Conservation (phyloP, 352 stramenopile species). For the Pythium utonaiense region DNA sequence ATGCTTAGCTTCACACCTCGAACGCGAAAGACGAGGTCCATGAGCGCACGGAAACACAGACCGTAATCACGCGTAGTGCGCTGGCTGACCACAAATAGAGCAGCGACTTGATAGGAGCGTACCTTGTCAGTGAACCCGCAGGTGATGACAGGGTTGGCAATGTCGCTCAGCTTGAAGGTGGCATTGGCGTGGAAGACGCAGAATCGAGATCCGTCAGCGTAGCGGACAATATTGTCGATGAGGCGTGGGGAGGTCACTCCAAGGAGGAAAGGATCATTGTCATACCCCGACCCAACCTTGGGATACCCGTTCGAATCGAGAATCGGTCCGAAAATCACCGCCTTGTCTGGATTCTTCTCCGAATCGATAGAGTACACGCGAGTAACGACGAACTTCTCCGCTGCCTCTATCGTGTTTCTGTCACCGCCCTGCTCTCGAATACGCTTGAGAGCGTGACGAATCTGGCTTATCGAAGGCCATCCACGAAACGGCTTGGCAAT, state of each 20-base stretch:
- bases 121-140: neutral
- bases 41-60: neutral
- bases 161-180: neutral
- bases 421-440: neutral
- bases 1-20: neutral
- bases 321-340: neutral
- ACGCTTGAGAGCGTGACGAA: neutral
- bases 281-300: neutral
- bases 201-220: neutral
- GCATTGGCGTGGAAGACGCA: slow-evolving; percentile 1
- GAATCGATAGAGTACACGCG: neutral
- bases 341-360: neutral
- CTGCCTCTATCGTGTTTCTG: neutral
- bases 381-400: neutral
- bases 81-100: neutral
- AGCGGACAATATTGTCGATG: neutral
- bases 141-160: neutral
- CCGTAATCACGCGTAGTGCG: neutral
- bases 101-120: neutral
- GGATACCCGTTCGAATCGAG: neutral
- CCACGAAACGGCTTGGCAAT: neutral
- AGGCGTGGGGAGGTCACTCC: neutral
- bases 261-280: neutral
- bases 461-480: neutral
- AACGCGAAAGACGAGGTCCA: neutral